Conservation (phyloP, 2,329 filamentous ascomycete genomes). For the Aspergillus persii region DNA sequence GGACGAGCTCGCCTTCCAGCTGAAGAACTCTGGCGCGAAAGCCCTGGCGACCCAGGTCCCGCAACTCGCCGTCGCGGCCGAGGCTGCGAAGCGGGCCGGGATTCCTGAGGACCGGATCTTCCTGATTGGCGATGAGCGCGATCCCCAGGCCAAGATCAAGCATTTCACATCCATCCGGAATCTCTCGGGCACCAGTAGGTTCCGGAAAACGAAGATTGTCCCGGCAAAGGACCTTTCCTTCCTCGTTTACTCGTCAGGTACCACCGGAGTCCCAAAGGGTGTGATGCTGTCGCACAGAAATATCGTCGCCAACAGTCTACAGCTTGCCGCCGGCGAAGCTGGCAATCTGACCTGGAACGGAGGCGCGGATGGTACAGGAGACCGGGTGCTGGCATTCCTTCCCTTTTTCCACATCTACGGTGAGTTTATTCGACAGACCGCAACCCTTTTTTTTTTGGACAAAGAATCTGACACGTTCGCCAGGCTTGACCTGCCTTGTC, state of each 20-base stretch:
- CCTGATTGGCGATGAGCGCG: conserved; percentile 64
- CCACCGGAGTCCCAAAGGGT: conserved; percentile 87
- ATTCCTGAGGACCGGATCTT: conserved; percentile 71
- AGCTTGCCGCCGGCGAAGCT: conserved; percentile 55
- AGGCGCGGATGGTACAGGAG: conserved; percentile 60
- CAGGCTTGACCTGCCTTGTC: conserved; percentile 70
- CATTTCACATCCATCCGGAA: conserved; percentile 73
- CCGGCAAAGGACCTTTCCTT: conserved; percentile 75
- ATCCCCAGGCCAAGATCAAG: conserved; percentile 58
- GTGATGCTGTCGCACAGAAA: conserved; percentile 84
- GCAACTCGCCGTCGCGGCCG: conserved; percentile 61
- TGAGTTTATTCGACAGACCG: conserved; percentile 36
- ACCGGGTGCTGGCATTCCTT: conserved; percentile 73
- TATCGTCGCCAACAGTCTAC: conserved; percentile 70
- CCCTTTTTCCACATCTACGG: conserved; percentile 93
- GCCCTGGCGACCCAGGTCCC: conserved; percentile 71
- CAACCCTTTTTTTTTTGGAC: neutral
- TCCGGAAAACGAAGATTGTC: conserved; percentile 61
- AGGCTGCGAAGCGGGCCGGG: conserved; percentile 68
- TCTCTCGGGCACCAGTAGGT: conserved; percentile 57
- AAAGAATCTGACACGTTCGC: neutral
- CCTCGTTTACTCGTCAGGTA: conserved; percentile 84
- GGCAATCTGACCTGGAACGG: conserved; percentile 58
- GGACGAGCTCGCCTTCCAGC: conserved; percentile 79
- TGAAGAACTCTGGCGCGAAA: conserved; percentile 73